phyloP scores from a whole-genome alignment of 108 stramenopile genomes.

The Discostella stelligeroides region DNA sequence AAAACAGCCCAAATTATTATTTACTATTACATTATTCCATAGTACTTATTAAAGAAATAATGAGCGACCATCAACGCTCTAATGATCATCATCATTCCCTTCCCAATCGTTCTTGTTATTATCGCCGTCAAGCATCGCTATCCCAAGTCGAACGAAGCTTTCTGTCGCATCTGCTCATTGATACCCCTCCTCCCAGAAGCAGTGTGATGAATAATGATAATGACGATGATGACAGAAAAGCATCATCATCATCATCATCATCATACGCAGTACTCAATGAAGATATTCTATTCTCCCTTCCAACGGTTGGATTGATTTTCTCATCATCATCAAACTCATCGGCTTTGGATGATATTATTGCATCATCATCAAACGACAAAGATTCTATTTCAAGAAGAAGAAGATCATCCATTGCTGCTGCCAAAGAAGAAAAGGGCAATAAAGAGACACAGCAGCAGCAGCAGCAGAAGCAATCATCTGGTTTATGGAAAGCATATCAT shows the following conservation, averaged over 20 bases:
- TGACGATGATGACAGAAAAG: constrained; percentile 22
- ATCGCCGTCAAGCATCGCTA: constrained; percentile 25
- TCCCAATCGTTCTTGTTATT: too few species aligned
- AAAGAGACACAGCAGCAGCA: background rate
- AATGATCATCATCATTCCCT: too few species aligned
- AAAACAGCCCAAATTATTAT: too few species aligned
- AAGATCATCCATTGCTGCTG: too few species aligned
- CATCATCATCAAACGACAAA: background rate
- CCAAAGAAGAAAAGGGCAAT: too few species aligned
- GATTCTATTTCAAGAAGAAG: background rate
- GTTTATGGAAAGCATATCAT: constrained; percentile 40
- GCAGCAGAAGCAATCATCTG: constrained; percentile 14
- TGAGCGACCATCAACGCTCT: too few species aligned
- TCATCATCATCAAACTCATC: too few species aligned
- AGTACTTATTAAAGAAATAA: too few species aligned
- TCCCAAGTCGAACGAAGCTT: constrained; percentile 28
- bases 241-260: too few species aligned
- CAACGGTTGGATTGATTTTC: background rate
- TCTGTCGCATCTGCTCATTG: constrained; percentile 27
- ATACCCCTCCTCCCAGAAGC: constrained; percentile 1
- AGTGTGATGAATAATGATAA: constrained; percentile 1
- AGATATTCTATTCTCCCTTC: constrained; percentile 42
- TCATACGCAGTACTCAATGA: constrained; percentile 20
- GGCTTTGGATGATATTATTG: background rate
- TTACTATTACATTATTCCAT: too few species aligned